A percentile compares a stretch with the other conserved stretches of the same genome.
These are phyloP conservation scores for Cordyceps javanica DNA, from an alignment of 2,329 filamentous ascomycete species.

Conservation along the genomic window DNA sequence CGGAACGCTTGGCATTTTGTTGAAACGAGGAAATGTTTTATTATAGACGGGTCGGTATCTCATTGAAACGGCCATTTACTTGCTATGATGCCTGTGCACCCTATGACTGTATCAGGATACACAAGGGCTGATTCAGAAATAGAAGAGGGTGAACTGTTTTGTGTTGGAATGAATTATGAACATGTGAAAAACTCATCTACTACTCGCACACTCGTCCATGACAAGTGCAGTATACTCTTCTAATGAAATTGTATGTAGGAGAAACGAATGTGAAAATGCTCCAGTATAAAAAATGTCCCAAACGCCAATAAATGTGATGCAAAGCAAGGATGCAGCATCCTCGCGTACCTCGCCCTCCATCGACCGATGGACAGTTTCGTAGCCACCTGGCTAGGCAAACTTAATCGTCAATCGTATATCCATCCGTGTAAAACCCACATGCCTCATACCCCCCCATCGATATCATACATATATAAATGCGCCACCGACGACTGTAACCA, in stretches of 20 bases:
- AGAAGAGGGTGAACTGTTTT: background rate
- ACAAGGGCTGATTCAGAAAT: background rate
- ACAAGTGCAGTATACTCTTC: background rate
- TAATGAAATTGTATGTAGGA: background rate
- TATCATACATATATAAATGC: background rate
- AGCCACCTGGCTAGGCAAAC: background rate
- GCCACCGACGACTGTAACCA: background rate
- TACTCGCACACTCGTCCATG: background rate
- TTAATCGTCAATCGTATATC: constrained; percentile 3
- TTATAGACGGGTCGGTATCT: no score
- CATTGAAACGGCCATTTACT: background rate
- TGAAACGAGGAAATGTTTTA: no score
- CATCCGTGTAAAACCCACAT: background rate
- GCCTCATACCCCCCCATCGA: background rate
- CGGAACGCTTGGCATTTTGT: background rate
- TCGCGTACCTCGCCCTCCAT: background rate
- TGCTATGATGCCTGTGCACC: background rate
- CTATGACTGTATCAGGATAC: background rate
- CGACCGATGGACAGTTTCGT: background rate
- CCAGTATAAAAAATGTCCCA: background rate
- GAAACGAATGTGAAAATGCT: constrained; percentile 6
- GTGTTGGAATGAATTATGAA: constrained; percentile 1
- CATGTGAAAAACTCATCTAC: background rate
- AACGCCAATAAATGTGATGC: constrained; percentile 12
- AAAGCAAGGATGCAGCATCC: background rate